phyloP scores from a whole-genome alignment of 768 basidiomycete genomes.

The Russula virescens region DNA sequence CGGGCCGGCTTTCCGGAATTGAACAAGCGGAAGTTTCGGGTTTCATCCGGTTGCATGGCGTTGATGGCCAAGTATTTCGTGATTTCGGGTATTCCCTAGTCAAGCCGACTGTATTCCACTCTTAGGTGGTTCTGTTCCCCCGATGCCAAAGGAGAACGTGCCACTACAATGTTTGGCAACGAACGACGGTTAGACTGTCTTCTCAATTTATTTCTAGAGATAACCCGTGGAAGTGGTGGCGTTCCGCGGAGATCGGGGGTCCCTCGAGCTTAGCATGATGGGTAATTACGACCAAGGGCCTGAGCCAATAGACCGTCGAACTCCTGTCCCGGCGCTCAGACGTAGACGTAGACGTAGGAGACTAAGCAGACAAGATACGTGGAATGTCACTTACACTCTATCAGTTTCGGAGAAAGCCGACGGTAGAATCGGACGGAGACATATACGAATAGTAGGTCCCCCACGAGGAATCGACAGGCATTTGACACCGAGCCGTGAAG shows the following conservation, averaged over 20 bases:
- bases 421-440: neutral
- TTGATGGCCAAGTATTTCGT: slow-evolving; percentile 7
- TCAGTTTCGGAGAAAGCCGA: slow-evolving; percentile 8
- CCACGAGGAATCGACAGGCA: neutral
- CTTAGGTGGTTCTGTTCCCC: neutral
- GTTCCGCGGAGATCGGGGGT: neutral
- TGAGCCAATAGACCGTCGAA: neutral
- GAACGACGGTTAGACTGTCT: too few species aligned
- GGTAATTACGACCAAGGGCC: too few species aligned
- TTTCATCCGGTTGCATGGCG: neutral
- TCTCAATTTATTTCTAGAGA: neutral
- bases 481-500: neutral
- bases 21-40: too few species aligned
- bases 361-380: slow-evolving; percentile 3
- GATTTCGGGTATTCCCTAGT: slow-evolving; percentile 11
- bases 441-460: neutral
- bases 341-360: neutral
- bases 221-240: slow-evolving; percentile 14
- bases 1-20: too few species aligned
- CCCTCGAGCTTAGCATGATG: too few species aligned
- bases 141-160: too few species aligned
- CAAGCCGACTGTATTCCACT: slow-evolving; percentile 3
- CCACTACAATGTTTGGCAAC: too few species aligned
- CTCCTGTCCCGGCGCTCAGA: slow-evolving; percentile 6
- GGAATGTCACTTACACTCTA: neutral